Percentiles rank a stretch among this genome's conserved stretches.
phyloP scores from a whole-genome alignment of 169 alveolate species.

The Eimeria zaria region DNA sequence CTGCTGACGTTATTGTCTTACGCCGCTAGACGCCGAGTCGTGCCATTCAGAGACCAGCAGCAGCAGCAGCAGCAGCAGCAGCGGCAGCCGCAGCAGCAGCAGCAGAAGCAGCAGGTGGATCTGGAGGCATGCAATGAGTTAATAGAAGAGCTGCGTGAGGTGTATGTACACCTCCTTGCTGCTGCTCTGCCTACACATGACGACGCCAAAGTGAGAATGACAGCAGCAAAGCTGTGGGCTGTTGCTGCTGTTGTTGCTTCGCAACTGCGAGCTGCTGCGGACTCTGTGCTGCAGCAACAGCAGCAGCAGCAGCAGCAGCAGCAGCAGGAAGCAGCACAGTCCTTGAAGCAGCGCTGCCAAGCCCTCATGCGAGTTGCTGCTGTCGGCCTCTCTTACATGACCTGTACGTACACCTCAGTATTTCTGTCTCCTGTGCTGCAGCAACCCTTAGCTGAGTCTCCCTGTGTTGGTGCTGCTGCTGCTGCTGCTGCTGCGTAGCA shows the following conservation, averaged over 20 bases:
- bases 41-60: not conserved
- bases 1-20: constrained; percentile 3
- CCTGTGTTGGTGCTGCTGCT: not conserved
- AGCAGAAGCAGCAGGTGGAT: constrained; percentile 64
- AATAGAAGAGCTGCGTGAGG: constrained; percentile 30
- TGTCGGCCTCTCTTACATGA: constrained; percentile 46
- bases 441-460: not conserved
- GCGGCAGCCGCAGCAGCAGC: constrained; percentile 31
- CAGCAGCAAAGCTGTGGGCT: constrained; percentile 39
- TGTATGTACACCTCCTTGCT: constrained; percentile 66
- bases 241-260: constrained; percentile 62
- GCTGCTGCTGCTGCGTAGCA: too few relatives aligned
- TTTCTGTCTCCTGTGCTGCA: not conserved
- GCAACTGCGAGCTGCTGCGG: not conserved
- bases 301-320: constrained; percentile 42
- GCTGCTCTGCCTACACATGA: constrained; percentile 29
- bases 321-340: constrained; percentile 35
- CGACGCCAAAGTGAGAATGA: not conserved
- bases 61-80: constrained; percentile 28
- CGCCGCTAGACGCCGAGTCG: not conserved
- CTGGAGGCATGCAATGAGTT: constrained; percentile 26
- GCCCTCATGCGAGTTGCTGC: constrained; percentile 65
- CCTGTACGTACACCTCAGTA: constrained; percentile 45
- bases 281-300: constrained; percentile 46
- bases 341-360: constrained; percentile 33